phyloP scores from a whole-genome alignment of 2,329 filamentous ascomycete species.

The Trichocomaceae sp. region DNA sequence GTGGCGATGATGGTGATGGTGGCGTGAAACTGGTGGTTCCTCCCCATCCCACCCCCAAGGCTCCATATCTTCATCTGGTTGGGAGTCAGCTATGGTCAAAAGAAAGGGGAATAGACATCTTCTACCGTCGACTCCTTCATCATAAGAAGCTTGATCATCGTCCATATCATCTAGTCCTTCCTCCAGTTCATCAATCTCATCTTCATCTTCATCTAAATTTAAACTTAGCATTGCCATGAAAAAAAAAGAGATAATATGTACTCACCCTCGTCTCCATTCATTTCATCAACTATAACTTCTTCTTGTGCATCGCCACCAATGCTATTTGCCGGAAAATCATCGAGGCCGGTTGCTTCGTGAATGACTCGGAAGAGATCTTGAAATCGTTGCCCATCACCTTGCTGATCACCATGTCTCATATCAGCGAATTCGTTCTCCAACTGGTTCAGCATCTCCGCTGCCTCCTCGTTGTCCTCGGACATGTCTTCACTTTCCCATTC shows the following conservation, averaged over 20 bases:
- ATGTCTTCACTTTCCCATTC: slow-evolving; percentile 47
- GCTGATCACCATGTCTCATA: slow-evolving; percentile 34
- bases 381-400: slow-evolving; percentile 37
- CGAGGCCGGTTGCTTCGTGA: slow-evolving; percentile 37
- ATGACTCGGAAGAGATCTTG: slow-evolving; percentile 43
- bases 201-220: slow-evolving; percentile 50
- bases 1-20: slow-evolving; percentile 38
- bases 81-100: slow-evolving; percentile 22
- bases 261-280: slow-evolving; percentile 52
- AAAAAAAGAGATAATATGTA: slow-evolving; percentile 15
- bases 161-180: slow-evolving; percentile 40
- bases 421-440: slow-evolving; percentile 38
- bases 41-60: slow-evolving; percentile 48
- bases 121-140: slow-evolving; percentile 32
- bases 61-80: slow-evolving; percentile 32
- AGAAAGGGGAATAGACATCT: slow-evolving; percentile 17
- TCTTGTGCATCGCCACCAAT: slow-evolving; percentile 45
- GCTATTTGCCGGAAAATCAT: slow-evolving; percentile 39
- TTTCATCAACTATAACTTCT: slow-evolving; percentile 48
- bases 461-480: slow-evolving; percentile 42
- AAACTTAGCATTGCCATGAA: slow-evolving; percentile 36
- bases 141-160: slow-evolving; percentile 38
- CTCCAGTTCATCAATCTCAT: slow-evolving; percentile 31
- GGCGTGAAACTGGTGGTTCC: slow-evolving; percentile 44
- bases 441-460: slow-evolving; percentile 37